Percentiles rank a stretch among this genome's conserved stretches.
Evolutionary conservation across 176 grass and related monocot species (phyloP).

Genomic region (Hordeum marinum): DNA sequence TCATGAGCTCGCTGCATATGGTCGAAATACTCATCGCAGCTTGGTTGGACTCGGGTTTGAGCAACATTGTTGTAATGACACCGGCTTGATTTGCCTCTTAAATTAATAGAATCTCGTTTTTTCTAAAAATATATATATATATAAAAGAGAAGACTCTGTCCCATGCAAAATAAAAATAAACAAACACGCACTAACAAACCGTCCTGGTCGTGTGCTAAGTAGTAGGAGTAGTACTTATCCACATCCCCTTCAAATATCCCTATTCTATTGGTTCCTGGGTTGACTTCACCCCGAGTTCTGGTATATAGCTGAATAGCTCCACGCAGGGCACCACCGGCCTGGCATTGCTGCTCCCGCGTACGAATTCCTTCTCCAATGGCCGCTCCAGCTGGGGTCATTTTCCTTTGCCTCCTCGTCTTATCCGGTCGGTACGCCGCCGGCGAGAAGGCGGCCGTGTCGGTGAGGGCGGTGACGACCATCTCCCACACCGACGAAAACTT

Average conservation of each 20-base stretch:
- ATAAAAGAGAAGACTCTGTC: too few relatives aligned
- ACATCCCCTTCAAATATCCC: not conserved
- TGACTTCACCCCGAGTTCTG: not conserved
- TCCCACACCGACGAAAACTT: constrained; percentile 38
- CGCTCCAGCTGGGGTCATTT: not conserved
- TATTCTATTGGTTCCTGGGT: not conserved
- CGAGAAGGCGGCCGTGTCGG: constrained; percentile 26
- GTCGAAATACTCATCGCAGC: too few relatives aligned
- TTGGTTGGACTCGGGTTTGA: too few relatives aligned
- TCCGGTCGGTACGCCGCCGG: not conserved
- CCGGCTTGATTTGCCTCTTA: too few relatives aligned
- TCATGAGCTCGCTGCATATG: too few relatives aligned
- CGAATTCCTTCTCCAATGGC: not conserved
- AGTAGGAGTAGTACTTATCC: not conserved
- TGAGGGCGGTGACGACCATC: constrained; percentile 31
- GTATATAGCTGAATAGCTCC: not conserved
- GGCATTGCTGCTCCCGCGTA: not conserved
- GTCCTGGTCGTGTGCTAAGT: not conserved
- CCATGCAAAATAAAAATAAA: too few relatives aligned
- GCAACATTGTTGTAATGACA: too few relatives aligned
- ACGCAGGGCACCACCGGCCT: not conserved
- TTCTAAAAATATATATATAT: too few relatives aligned
- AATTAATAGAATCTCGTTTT: too few relatives aligned
- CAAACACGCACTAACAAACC: not conserved
- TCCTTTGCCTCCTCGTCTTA: not conserved